A percentile compares a stretch with the other conserved stretches of the same genome.
These are phyloP conservation scores for Colletotrichum sp. DNA, from an alignment of 2,329 filamentous ascomycete genomes.

Conservation along the genomic window DNA sequence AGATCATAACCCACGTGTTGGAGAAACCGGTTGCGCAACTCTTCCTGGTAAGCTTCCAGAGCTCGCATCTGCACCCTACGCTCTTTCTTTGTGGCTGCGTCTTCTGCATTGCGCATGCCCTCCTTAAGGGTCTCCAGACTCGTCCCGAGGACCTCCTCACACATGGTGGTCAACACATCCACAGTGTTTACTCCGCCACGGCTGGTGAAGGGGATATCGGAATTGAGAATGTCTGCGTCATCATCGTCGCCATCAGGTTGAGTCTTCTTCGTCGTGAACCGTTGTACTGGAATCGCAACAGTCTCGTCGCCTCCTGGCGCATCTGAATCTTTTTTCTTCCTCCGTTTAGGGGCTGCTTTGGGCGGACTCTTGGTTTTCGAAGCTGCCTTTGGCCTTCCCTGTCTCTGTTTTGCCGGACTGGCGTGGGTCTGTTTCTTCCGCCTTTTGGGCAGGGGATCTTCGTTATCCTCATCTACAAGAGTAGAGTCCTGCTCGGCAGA, in stretches of 20 bases:
- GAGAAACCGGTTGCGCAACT: conserved; percentile 59
- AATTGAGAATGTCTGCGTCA: conserved; percentile 50
- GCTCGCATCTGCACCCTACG: conserved; percentile 60
- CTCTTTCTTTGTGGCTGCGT: conserved; percentile 56
- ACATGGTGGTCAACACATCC: conserved; percentile 67
- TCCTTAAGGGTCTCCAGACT: conserved; percentile 54
- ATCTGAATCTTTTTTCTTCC: conserved; percentile 19
- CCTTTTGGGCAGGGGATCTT: conserved; percentile 38
- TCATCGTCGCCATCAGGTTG: conserved; percentile 42
- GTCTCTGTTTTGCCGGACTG: conserved; percentile 50
- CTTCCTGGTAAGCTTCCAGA: conserved; percentile 63
- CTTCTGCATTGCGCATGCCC: conserved; percentile 39
- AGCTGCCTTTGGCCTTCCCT: conserved; percentile 24
- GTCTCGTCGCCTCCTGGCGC: conserved; percentile 21
- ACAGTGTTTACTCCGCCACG: conserved; percentile 64
- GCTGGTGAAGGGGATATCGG: conserved; percentile 59
- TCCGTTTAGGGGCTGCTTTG: conserved; percentile 24
- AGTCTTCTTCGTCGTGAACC: conserved; percentile 55
- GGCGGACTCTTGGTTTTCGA: conserved; percentile 22
- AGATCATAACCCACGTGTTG: conserved; percentile 57
- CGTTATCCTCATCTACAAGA: conserved; percentile 30
- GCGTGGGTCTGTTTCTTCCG: conserved; percentile 37
- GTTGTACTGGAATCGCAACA: conserved; percentile 65
- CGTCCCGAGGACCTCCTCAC: conserved; percentile 62
- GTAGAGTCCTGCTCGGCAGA: conserved; percentile 48